Base-by-base conservation (phyloP, 2,329 filamentous ascomycete species). In the Alternaria incomplexa region DNA sequence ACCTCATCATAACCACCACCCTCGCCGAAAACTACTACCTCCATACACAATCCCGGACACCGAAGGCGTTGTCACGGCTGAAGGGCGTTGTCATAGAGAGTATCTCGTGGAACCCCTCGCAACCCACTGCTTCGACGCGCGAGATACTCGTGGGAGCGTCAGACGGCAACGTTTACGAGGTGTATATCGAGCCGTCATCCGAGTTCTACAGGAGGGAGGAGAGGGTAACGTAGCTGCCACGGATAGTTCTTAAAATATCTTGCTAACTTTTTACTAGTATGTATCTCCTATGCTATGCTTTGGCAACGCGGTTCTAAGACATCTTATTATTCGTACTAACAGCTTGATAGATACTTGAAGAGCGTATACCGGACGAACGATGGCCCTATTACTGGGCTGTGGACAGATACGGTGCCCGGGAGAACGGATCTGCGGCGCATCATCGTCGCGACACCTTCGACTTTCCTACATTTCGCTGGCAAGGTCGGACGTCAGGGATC, bases 1-100 rank as follows among this genome's bases (percentile, higher is more conserved):
- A 99, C 82, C 85, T 99, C 26, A 88, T 99, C 68, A 89, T 99
- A 70, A 93, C 91, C 77, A 99, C 96, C 4, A 91, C 93, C 6
- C 88, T 93, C 44, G 93, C 93, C 77, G 96, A 99, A 81, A 98
- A 97, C 82, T 99, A 94, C 84, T 99, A 99, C 81, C 91, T 99
- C 10, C 96, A 99, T 79, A 95, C 93, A 11, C 95, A 98, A 78
- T 96, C 94, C 32, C 91, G 93, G 70, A 91, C 94, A 68, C 93
- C 95, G 3, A 93, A 96, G 67, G 87, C 90, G 8, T 85, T 99
- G 36, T 89, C 91, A 13, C 88, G 93, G 60, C 82, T 99, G 56
- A 95, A 95, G 71, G 93, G 93, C 26, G 93, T 97, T 13, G 85
- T 89, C 9, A 93, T 99, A 62, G 94, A 97, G 79, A 91, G 91